Base-by-base conservation (phyloP, 371 early-diverging fungal genomes). In the Fennellomyces sp. region DNA sequence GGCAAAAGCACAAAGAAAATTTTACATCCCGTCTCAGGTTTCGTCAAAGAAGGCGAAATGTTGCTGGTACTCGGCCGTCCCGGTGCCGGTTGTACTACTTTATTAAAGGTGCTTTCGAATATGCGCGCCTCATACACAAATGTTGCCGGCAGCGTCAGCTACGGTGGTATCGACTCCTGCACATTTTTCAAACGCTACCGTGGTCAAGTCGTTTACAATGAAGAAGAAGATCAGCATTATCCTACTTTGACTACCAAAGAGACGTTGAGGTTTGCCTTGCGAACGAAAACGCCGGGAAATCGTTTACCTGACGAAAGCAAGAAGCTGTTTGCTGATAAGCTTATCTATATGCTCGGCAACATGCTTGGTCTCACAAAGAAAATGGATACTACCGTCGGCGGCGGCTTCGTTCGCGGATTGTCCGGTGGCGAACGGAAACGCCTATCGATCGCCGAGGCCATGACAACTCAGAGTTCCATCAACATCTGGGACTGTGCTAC, bases 381-480 rank as follows among this genome's bases (percentile, higher is more conserved):
- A 65, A 81, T 87, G 55, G 74, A 94, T 67, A 89, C 93, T 5
- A 76, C 89, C 52, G 91, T 95, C 10, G 96, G 96, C 21, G 89
- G 93, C 67, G 92, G 89, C 1, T 86, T 84, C 49, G 74, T 91
- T 27, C 90, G 92, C 53, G 94, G 95, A 61, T 72, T 94, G 17
- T 88, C 89, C 10, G 97, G 90, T 63, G 96, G 96, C 56, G 94
- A 89, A 78, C 83, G 91, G 60, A 95, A 96, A 85, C 88, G 97
- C 64, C 76, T 92, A 13, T 85, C 88, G 1, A 93, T 95, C 60
- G 95, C 92, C 23, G 90, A 90, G 71, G 93, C 95, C 75, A 88
- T 97, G 60, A 85, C 94, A 2, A 84, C 91, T 2, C 75, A 76
- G 19, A 88, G 90, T 30, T 69, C 85, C 6, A 76, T 93, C 60